A percentile compares a stretch with the other conserved stretches of the same genome.
Conservation (phyloP, 768 basidiomycete genomes). For the Suillus bovinus region DNA sequence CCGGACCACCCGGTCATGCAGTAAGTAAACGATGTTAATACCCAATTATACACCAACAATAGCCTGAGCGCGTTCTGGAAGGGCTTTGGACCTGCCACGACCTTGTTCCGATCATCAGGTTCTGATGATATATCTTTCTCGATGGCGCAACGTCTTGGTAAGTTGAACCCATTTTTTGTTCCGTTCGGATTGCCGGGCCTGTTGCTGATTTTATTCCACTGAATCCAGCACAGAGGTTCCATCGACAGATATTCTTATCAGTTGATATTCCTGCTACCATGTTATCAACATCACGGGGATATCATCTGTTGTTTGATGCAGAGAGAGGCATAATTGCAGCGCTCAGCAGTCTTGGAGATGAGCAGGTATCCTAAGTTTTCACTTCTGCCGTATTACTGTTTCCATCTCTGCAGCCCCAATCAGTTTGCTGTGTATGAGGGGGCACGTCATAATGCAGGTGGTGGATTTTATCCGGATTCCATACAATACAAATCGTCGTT, state of each 20-base stretch:
- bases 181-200: conserved; percentile 15
- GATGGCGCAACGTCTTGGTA: conserved; percentile 84
- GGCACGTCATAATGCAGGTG: neutral
- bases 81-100: conserved; percentile 46
- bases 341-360: conserved; percentile 38
- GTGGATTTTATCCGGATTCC: neutral
- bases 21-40: conserved; percentile 21
- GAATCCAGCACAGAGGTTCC: conserved; percentile 57
- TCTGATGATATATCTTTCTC: conserved; percentile 66
- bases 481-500: neutral
- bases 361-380: neutral
- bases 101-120: conserved; percentile 60
- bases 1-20: conserved; percentile 33
- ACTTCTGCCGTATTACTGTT: neutral
- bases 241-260: conserved; percentile 71
- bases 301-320: conserved; percentile 49
- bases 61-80: neutral
- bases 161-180: conserved; percentile 23
- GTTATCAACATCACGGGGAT: conserved; percentile 47
- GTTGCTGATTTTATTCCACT: conserved; percentile 8
- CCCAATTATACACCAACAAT: conserved; percentile 1
- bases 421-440: neutral
- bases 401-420: neutral
- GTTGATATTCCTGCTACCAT: conserved; percentile 52
- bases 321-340: conserved; percentile 60